A percentile compares a stretch with the other conserved stretches of the same genome.
Conservation (phyloP, 768 basidiomycete species). For the Dacryopinax spathularia region DNA sequence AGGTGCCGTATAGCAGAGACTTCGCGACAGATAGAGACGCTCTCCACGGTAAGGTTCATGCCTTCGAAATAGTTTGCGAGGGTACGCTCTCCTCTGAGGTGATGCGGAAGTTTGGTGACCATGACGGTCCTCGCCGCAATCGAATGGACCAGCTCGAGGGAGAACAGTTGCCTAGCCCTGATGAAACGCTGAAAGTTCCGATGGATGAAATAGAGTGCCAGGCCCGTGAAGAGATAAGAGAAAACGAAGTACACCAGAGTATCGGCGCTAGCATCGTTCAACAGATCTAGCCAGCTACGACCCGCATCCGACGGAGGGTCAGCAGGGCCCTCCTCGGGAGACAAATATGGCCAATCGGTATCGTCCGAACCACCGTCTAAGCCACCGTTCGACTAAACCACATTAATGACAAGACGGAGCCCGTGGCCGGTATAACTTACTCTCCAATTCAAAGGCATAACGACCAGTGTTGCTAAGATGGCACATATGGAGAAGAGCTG, state of each 20-base stretch:
- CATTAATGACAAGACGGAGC: neutral
- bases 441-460: constrained; percentile 92
- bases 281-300: constrained; percentile 69
- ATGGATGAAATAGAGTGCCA: constrained; percentile 75
- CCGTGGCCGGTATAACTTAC: constrained; percentile 32
- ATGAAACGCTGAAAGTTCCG: constrained; percentile 82
- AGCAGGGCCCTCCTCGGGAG: constrained; percentile 19
- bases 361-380: constrained; percentile 7
- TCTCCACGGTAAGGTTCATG: constrained; percentile 77
- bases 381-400: constrained; percentile 28
- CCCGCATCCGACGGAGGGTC: constrained; percentile 32
- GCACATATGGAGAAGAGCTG: constrained; percentile 80
- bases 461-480: constrained; percentile 60
- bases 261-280: constrained; percentile 80
- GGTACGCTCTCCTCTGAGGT: constrained; percentile 69
- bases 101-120: constrained; percentile 68
- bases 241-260: constrained; percentile 80
- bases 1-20: constrained; percentile 57
- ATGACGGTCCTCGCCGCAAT: constrained; percentile 88
- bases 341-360: neutral
- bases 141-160: constrained; percentile 85
- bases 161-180: constrained; percentile 82
- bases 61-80: constrained; percentile 90
- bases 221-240: constrained; percentile 83
- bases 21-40: constrained; percentile 77